Percentiles rank a stretch among this genome's conserved stretches.
These are phyloP conservation scores for Tylopilus sp. DNA, from an alignment of 768 basidiomycete species.

Conservation along the genomic window DNA sequence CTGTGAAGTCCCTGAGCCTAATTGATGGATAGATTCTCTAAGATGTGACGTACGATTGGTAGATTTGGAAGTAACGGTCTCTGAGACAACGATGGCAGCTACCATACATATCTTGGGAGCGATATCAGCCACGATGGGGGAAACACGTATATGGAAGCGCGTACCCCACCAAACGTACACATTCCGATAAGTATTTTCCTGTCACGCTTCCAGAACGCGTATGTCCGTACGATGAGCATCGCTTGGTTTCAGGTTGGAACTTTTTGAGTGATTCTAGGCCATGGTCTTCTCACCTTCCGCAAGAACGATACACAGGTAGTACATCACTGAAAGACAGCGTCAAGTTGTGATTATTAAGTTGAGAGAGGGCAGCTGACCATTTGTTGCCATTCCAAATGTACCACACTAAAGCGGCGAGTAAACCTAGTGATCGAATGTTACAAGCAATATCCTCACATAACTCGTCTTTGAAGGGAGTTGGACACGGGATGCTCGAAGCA, in stretches of 20 bases:
- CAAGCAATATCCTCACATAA: conserved; percentile 6
- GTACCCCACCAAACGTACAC: conserved; percentile 8
- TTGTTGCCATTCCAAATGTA: conserved; percentile 7
- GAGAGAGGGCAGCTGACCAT: neutral
- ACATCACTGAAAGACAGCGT: conserved; percentile 7
- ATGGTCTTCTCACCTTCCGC: conserved; percentile 14
- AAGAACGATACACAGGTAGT: conserved; percentile 13
- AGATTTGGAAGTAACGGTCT: conserved; percentile 1
- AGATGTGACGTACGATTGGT: conserved; percentile 2
- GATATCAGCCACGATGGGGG: neutral
- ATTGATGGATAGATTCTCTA: neutral
- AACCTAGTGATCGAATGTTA: neutral
- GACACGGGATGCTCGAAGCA: conserved; percentile 4
- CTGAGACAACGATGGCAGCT: conserved; percentile 4
- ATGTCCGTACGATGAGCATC: conserved; percentile 21
- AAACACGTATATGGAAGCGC: neutral
- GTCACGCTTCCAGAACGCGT: conserved; percentile 13
- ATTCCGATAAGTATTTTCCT: conserved; percentile 19
- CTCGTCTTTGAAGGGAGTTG: neutral
- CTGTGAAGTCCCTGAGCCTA: neutral
- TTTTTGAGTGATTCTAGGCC: neutral
- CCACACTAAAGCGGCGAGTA: conserved; percentile 9
- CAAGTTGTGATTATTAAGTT: neutral
- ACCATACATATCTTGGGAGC: conserved; percentile 4
- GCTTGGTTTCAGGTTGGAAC: neutral